Evolutionary conservation across 805 yeast genomes (phyloP), one percentile per base, ranked within the genome.

Genomic region (Starmerella sp.): DNA sequence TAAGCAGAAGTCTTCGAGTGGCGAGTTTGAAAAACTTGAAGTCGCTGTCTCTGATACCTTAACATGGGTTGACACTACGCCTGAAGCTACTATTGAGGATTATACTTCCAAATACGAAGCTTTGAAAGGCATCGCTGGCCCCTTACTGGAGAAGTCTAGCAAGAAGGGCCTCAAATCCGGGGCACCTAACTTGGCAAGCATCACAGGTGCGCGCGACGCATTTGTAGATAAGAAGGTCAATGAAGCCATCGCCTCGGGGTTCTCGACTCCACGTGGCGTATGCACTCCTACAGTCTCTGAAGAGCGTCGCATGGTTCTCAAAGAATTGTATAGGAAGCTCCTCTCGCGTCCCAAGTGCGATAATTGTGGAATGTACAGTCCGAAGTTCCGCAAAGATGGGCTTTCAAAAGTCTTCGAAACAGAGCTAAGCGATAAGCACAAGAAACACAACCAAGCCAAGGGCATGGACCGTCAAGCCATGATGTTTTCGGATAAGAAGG

Each of bases 321-420:
- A 81, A 55, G 88, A 83, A 37, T 84, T 90, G 64, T 86, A 89
- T 74, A 80, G 79, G 63, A 79, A 79, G 63, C 70, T 90, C 50
- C 72, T 86, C 59, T 70, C 84, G 48, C 81, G 96, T 70, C 83
- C 89, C 54, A 86, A 83, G 70, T 93, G 99, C 78, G 95, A 87
- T 65, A 89, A 90, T 71, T 93, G 99, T 78, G 87, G 89, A 45
- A 86, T 90, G 95, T 86, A 76, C 69, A 88, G 96, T 46, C 97
- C 99, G 54, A 76, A 84, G 37, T 91, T 84, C 75, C 82, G 98
- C 73, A 91, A 90, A 65, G 99, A 93, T 68, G 98, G 98, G 0
- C 84, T 81, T 66, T 79, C 90, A 58, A 93, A 95, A 74, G 81
- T 93, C 60, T 93, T 93, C 66, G 97, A 93, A 72, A 82, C 82